These are phyloP conservation scores for Claviceps monticola DNA, from an alignment of 2,329 filamentous ascomycete genomes.

Conservation along the genomic window DNA sequence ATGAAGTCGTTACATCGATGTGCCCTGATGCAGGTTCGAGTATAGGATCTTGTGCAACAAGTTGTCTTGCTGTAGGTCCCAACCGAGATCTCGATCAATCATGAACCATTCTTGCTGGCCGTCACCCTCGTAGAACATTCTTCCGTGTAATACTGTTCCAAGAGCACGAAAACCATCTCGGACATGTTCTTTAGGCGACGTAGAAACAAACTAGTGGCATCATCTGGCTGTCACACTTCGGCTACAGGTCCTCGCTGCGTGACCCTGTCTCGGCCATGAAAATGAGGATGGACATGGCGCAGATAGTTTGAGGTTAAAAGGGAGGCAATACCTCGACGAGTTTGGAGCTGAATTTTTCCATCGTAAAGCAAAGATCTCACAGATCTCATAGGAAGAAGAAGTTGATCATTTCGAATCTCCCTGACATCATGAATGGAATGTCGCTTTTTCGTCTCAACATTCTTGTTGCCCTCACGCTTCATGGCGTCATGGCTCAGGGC, in stretches of 20 bases:
- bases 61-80: neutral
- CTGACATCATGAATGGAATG: neutral
- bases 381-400: neutral
- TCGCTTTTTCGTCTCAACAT: neutral
- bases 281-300: neutral
- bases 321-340: neutral
- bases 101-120: neutral
- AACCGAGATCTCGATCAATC: slow-evolving; percentile 1
- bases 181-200: neutral
- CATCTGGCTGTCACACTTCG: neutral
- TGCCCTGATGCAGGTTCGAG: neutral
- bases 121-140: neutral
- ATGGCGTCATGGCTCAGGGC: slow-evolving; percentile 1
- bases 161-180: neutral
- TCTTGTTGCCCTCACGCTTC: neutral
- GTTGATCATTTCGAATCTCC: neutral
- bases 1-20: neutral
- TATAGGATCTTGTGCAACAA: neutral
- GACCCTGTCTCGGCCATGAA: neutral
- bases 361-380: neutral
- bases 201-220: neutral
- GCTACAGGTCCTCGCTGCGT: neutral
- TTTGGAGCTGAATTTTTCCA: neutral
- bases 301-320: neutral
- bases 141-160: neutral